phyloP scores from a whole-genome alignment of 2,329 filamentous ascomycete genomes.

The Dothideomycetes sp. region DNA sequence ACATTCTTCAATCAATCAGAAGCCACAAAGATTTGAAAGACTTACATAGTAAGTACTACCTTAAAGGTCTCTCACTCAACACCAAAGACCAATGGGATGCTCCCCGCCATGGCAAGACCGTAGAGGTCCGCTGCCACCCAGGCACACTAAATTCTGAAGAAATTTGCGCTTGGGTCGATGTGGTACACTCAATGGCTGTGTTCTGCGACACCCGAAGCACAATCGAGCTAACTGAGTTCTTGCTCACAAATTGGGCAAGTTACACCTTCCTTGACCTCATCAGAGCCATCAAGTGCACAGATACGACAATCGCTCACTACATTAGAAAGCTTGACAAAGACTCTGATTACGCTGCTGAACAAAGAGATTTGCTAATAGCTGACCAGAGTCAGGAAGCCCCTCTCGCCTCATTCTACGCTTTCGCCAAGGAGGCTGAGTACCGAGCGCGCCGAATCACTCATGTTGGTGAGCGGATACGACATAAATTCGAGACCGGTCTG shows the following conservation, averaged over 20 bases:
- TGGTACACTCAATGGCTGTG: neutral
- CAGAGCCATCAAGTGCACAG: neutral
- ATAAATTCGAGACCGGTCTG: conserved; percentile 1
- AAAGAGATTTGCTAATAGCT: neutral
- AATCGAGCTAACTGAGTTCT: neutral
- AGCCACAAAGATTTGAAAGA: neutral
- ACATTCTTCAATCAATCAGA: neutral
- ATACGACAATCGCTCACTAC: neutral
- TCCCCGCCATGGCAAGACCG: neutral
- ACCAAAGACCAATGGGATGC: neutral
- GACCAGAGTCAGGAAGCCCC: neutral
- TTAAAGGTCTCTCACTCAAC: neutral
- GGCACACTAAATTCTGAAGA: neutral
- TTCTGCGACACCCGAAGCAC: neutral
- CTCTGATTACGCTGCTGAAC: neutral
- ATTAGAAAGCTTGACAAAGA: neutral
- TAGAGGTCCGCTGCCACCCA: neutral
- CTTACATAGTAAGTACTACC: no score
- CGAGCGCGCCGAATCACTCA: neutral
- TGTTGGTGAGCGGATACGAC: conserved; percentile 1
- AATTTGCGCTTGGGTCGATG: neutral
- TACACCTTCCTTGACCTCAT: conserved; percentile 1
- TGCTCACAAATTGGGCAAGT: neutral
- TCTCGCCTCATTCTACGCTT: neutral
- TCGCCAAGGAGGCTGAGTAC: neutral